These are phyloP conservation scores for Metschnikowia lochheadii DNA, from an alignment of 805 yeast species.

Conservation along the genomic window DNA sequence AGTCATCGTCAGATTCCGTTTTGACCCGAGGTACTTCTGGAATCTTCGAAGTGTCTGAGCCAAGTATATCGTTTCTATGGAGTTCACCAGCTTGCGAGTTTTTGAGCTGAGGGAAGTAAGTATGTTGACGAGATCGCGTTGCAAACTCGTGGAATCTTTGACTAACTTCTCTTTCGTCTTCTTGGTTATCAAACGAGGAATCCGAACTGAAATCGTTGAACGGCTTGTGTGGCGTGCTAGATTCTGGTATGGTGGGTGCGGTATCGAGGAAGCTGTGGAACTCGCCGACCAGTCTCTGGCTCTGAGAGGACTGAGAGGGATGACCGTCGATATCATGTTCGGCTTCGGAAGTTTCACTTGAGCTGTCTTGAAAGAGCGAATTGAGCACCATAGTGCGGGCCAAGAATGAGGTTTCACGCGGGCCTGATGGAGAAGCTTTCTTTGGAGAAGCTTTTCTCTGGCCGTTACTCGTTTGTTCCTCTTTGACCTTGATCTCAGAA, in stretches of 20 bases:
- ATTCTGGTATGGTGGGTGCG: neutral
- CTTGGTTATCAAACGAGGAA: constrained; percentile 9
- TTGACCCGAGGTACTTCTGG: neutral
- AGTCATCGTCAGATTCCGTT: neutral
- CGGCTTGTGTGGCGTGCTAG: neutral
- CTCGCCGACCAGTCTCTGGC: neutral
- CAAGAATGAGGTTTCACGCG: neutral
- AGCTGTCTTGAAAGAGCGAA: neutral
- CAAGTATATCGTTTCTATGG: neutral
- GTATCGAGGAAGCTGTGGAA: neutral
- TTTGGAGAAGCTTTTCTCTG: neutral
- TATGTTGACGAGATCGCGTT: constrained; percentile 9
- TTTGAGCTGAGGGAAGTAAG: neutral
- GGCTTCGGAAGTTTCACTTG: neutral
- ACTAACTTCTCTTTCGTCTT: constrained; percentile 9
- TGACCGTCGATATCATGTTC: neutral
- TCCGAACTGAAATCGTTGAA: constrained; percentile 13
- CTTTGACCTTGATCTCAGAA: neutral
- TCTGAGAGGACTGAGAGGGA: neutral
- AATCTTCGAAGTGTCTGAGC: neutral
- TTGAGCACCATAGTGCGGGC: neutral
- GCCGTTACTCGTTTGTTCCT: neutral
- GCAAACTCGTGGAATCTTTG: constrained; percentile 10
- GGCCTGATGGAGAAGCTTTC: no score
- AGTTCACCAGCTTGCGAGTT: neutral